Evolutionary conservation across 108 stramenopile species (phyloP).

Genomic region (Pseudonitzschia delicatissima): DNA sequence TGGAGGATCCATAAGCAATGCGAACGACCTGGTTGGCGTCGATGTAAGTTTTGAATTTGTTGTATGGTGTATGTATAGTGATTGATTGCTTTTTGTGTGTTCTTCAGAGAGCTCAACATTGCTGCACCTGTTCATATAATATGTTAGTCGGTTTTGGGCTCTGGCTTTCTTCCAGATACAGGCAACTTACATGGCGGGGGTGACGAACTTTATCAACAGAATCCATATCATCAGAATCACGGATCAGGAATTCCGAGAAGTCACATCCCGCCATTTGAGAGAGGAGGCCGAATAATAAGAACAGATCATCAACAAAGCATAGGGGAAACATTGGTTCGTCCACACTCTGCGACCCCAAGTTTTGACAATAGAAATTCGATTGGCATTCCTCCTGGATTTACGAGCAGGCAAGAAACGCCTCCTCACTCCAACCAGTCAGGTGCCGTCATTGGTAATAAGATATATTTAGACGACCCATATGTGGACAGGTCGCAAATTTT

Average conservation of each 20-base stretch:
- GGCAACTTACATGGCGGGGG: neutral
- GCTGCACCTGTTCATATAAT: neutral
- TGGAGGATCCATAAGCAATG: neutral
- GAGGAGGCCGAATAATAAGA: neutral
- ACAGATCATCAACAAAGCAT: slow-evolving; percentile 16
- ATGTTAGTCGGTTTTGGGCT: neutral
- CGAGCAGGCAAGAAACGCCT: slow-evolving; percentile 27
- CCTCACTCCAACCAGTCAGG: slow-evolving; percentile 13
- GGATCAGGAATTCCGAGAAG: neutral
- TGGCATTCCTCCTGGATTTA: slow-evolving; percentile 37
- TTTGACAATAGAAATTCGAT: slow-evolving; percentile 30
- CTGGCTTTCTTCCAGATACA: neutral
- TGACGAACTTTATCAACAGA: neutral
- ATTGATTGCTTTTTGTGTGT: slow-evolving; percentile 3
- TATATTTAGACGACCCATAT: slow-evolving; percentile 26
- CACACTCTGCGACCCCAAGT: slow-evolving; percentile 51
- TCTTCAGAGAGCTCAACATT: neutral
- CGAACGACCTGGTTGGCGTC: neutral
- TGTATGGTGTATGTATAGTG: neutral
- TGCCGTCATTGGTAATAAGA: slow-evolving; percentile 15
- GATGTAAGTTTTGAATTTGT: slow-evolving; percentile 1
- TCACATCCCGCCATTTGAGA: neutral
- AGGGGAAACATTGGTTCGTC: slow-evolving; percentile 48
- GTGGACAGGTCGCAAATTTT: slow-evolving; percentile 30
- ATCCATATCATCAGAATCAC: neutral